Evolutionary conservation across 2,329 filamentous ascomycete genomes (phyloP), one percentile per base, ranked within the genome.

Genomic region (Corynespora cassiicola): DNA sequence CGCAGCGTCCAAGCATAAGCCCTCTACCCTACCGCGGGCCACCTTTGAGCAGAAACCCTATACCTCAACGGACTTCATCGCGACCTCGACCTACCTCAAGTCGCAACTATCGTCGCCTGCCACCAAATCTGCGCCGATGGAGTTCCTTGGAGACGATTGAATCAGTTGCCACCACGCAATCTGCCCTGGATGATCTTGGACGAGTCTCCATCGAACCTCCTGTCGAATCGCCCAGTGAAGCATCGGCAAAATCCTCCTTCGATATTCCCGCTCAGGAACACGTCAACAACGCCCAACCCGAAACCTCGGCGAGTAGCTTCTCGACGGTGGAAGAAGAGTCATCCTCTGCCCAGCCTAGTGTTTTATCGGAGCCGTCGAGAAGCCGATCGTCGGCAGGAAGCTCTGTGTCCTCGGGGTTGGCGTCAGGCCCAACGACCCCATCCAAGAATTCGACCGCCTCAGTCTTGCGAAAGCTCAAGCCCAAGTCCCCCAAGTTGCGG

Each of bases 141-240:
- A 61, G 58, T 6, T 65, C 62, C 1, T 36, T 64, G 16, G 62
- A 65, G 32, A 65, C 62, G 4, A 65, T 65, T 32, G 51, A 53
- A 11, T 64, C 58, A 3, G 61, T 65, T 22, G 54, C 47, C 10
- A 63, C 55, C 7, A 52, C 47, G 6, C 35, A 42, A 11, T 53
- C 50, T 2, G 21, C 17, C 14, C 11, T 17, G 3, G 39, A 36
- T 4, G 42, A 47, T n/a, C n/a, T n/a, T n/a, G n/a, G n/a, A n/a
- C n/a, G n/a, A n/a, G n/a, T n/a, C n/a, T n/a, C n/a, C n/a, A n/a
- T n/a, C n/a, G n/a, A n/a, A n/a, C n/a, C n/a, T n/a, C n/a, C n/a
- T n/a, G n/a, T n/a, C n/a, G n/a, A n/a, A n/a, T n/a, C n/a, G n/a
- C n/a, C n/a, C n/a, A n/a, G n/a, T n/a, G n/a, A n/a, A n/a, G n/a